These are phyloP conservation scores for Colletotrichum lindemuthianum DNA, from an alignment of 2,329 filamentous ascomycete species.

Conservation along the genomic window DNA sequence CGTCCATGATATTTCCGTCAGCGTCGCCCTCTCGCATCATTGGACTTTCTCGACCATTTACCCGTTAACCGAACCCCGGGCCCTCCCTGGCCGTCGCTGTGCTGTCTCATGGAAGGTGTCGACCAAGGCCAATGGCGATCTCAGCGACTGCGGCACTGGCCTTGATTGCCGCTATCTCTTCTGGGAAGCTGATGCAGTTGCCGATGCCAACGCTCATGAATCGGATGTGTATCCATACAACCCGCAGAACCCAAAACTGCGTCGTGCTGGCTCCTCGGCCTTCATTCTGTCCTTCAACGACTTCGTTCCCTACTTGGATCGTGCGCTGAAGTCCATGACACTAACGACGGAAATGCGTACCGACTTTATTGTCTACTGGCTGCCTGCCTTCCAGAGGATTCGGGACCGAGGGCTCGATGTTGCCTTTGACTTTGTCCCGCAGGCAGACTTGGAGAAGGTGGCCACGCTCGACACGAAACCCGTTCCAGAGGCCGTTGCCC, in stretches of 20 bases:
- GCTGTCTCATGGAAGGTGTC: neutral
- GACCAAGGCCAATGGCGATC: neutral
- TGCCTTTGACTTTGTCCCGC: slow-evolving; percentile 33
- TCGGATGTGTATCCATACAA: neutral
- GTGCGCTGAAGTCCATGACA: slow-evolving; percentile 10
- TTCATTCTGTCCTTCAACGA: slow-evolving; percentile 8
- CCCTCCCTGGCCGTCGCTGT: neutral
- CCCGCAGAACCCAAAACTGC: neutral
- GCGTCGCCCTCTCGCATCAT: neutral
- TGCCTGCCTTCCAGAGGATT: slow-evolving; percentile 24
- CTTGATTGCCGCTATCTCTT: slow-evolving; percentile 13
- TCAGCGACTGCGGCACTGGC: neutral
- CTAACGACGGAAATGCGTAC: slow-evolving; percentile 34
- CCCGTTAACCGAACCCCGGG: neutral
- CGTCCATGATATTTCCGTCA: neutral
- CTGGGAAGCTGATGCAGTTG: slow-evolving; percentile 16
- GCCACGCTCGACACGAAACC: neutral
- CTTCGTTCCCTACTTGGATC: slow-evolving; percentile 28
- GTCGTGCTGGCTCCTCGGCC: neutral
- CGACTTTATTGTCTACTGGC: slow-evolving; percentile 36
- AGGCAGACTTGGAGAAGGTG: slow-evolving; percentile 18
- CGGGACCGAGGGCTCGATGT: slow-evolving; percentile 13
- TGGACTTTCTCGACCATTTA: slow-evolving; percentile 12
- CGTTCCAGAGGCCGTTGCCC: neutral
- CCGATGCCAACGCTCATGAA: neutral